These are phyloP conservation scores for Caloboletus firmus DNA, from an alignment of 1,284 basidiomycete genomes.

Conservation along the genomic window DNA sequence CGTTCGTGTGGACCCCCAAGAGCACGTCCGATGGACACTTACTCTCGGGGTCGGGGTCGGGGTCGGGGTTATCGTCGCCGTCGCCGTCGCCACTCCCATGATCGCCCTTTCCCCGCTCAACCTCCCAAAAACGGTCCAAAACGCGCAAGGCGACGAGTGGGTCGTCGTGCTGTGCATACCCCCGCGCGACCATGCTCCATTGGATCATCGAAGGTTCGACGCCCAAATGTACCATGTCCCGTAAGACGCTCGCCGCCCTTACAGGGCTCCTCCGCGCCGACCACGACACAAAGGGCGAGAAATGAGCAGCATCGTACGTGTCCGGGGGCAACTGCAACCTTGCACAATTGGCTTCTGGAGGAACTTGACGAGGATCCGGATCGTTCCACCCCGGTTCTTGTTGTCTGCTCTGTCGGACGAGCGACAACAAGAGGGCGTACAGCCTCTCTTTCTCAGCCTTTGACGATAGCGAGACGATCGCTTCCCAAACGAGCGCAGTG, in stretches of 20 bases:
- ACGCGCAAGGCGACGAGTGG: conserved; percentile 24
- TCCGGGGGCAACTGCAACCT: conserved; percentile 17
- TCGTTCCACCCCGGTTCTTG: neutral
- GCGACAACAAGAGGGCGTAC: conserved; percentile 31
- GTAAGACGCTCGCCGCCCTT: conserved; percentile 27
- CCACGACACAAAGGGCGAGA: conserved; percentile 29
- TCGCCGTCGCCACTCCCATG: neutral
- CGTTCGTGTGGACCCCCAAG: conserved; percentile 31
- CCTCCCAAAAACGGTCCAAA: conserved; percentile 21
- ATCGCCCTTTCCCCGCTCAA: neutral
- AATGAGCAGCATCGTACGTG: conserved; percentile 29
- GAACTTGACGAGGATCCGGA: neutral
- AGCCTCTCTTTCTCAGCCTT: conserved; percentile 20
- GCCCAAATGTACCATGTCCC: conserved; percentile 37
- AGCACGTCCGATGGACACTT: conserved; percentile 7
- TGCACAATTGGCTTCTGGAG: neutral
- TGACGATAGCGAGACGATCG: conserved; percentile 20
- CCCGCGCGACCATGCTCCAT: conserved; percentile 29
- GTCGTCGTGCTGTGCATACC: conserved; percentile 20
- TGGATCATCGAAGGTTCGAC: conserved; percentile 28
- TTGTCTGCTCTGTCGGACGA: conserved; percentile 18
- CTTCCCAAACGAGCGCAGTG: conserved; percentile 42
- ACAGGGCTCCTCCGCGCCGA: conserved; percentile 20
- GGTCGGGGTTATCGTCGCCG: too few relatives aligned
- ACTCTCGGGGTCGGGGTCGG: neutral